These are phyloP conservation scores for Zarea fungicola DNA, from an alignment of 2,329 filamentous ascomycete genomes.

Conservation along the genomic window DNA sequence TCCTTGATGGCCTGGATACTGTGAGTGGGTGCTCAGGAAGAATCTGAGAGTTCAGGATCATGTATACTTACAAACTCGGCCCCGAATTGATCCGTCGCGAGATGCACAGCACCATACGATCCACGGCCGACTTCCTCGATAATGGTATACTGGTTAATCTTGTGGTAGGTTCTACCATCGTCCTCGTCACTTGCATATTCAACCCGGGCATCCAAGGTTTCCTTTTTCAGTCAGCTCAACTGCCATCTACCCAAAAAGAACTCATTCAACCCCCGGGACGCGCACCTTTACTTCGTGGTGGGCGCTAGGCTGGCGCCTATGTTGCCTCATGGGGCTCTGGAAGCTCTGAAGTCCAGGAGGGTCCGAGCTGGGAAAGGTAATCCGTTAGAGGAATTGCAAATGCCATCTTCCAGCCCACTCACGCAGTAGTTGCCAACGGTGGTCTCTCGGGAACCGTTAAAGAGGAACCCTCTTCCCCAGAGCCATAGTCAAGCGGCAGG, in stretches of 20 bases:
- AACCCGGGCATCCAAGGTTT: conserved; percentile 86
- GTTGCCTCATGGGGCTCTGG: conserved; percentile 52
- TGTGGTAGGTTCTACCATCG: conserved; percentile 74
- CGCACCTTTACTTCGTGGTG: conserved; percentile 54
- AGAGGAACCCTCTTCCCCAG: background rate
- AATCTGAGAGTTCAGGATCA: background rate
- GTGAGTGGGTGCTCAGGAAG: conserved; percentile 16
- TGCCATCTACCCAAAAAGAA: no score
- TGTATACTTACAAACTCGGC: conserved; percentile 73
- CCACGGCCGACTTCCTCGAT: conserved; percentile 94
- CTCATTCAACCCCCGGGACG: no score
- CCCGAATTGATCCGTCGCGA: conserved; percentile 84
- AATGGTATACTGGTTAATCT: conserved; percentile 93
- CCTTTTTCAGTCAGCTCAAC: conserved; percentile 43
- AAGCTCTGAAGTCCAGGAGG: conserved; percentile 35
- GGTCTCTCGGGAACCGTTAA: background rate
- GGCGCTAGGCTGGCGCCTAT: conserved; percentile 51
- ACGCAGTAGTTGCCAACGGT: conserved; percentile 23
- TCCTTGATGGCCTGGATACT: conserved; percentile 79
- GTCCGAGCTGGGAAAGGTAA: conserved; percentile 34
- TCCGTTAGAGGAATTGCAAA: background rate
- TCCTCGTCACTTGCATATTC: conserved; percentile 81
- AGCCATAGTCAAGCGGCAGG: background rate
- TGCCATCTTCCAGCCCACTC: conserved; percentile 24
- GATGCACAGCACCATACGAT: conserved; percentile 89